Evolutionary conservation across 2,329 filamentous ascomycete species (phyloP), one percentile per base, ranked within the genome.

Genomic region (Penicillium sp.): DNA sequence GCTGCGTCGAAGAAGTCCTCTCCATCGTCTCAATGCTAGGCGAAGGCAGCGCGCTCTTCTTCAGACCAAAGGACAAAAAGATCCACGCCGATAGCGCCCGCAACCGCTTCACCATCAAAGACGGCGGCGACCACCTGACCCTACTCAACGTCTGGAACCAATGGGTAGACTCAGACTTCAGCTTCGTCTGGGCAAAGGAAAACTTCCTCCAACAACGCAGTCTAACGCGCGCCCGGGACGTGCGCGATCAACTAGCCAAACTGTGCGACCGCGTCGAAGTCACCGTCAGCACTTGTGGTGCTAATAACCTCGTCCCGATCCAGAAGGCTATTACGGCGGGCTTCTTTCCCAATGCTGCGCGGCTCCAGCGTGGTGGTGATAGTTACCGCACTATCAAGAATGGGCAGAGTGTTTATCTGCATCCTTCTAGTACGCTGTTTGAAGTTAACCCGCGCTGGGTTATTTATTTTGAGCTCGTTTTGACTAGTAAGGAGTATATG

Each of bases 401-500:
- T 66, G 90, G 89, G 60, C 87, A 91, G 64, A 90, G 88, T 5
- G 92, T 96, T 1, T 93, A 91, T 71, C 83, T 97, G n/a, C 94
- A 99, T 71, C 94, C 94, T 0, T 91, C 87, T 58, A 90, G 86
- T 42, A 91, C 92, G 39, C 76, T 96, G 59, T 90, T 90, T 77
- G 85, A 90, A 55, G 82, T 84, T 1, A 87, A 93, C 60, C 92
- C 92, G 9, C 91, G 90, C 72, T 94, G 90, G 83, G 85, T 96
- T 13, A 84, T 96, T 14, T 99, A 94, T 73, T 91, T 90, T 69
- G 88, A 86, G 49, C 80, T 99, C 18, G 91, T 97, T 7, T 82
- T 97, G 65, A 99, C 94, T 21, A 95, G 90, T 21, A 95, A 95
- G 78, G 93, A 97, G 79, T 99, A 93, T 72, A 95, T 96, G 87